Percentiles rank a stretch among this genome's conserved stretches.
Evolutionary conservation across 129 eudicot species (phyloP).

Genomic region (Escallonia herrerae): DNA sequence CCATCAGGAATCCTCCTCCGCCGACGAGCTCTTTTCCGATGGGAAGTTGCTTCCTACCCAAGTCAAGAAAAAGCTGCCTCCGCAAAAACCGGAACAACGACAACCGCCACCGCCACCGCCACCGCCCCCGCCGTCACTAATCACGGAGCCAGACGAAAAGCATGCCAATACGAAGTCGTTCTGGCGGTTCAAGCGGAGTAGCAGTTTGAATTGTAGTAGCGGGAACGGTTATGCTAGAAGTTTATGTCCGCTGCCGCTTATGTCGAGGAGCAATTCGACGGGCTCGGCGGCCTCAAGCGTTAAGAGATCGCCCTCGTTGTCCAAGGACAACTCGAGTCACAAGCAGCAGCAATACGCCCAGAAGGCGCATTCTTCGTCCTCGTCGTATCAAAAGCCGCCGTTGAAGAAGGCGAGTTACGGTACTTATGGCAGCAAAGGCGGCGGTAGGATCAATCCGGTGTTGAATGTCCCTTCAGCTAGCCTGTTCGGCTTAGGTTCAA

Average conservation of each 20-base stretch:
- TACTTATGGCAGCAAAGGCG: constrained; percentile 15
- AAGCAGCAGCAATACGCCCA: constrained; percentile 19
- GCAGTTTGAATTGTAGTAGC: constrained; percentile 47
- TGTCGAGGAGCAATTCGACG: constrained; percentile 78
- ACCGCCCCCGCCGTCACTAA: constrained; percentile 1
- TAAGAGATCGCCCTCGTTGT: constrained; percentile 37
- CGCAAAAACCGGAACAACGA: neutral
- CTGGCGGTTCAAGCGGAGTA: constrained; percentile 75
- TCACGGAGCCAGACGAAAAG: neutral
- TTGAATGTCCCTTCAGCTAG: constrained; percentile 53
- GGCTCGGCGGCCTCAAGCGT: constrained; percentile 53
- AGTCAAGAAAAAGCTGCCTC: constrained; percentile 16
- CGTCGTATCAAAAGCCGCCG: constrained; percentile 61
- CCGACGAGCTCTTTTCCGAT: constrained; percentile 75
- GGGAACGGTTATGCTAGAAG: constrained; percentile 61
- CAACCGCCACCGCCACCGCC: no score
- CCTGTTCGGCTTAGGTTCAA: constrained; percentile 61
- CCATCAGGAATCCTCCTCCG: constrained; percentile 48
- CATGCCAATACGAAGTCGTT: constrained; percentile 35
- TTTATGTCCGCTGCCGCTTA: constrained; percentile 64
- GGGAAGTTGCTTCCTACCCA: constrained; percentile 73
- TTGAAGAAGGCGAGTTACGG: constrained; percentile 39
- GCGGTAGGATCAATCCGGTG: constrained; percentile 51
- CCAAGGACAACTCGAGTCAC: constrained; percentile 28
- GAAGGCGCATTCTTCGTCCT: constrained; percentile 2